Conservation (phyloP, 1,284 basidiomycete species). For the Boletus austroedulis region DNA sequence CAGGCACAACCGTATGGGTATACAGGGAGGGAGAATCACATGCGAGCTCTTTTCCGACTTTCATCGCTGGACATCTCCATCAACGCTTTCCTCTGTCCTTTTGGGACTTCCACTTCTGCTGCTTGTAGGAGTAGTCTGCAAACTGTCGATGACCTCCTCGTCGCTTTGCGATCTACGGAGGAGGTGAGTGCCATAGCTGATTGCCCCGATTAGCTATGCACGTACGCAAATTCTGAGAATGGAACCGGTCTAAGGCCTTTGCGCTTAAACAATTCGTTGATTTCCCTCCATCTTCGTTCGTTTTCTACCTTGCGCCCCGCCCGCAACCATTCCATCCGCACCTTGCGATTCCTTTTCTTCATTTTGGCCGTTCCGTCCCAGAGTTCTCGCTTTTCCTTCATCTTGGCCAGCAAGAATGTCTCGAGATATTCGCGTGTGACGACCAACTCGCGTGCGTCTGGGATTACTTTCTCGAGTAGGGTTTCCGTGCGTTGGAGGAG, state of each 20-base stretch:
- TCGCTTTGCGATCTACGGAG: constrained; percentile 24
- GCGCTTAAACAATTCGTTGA: constrained; percentile 13
- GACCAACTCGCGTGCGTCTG: constrained; percentile 22
- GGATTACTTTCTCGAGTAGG: constrained; percentile 15
- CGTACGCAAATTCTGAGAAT: constrained; percentile 23
- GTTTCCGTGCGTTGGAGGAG: constrained; percentile 21
- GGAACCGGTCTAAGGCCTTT: constrained; percentile 16
- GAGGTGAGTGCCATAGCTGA: not conserved
- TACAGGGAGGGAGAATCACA: constrained; percentile 11
- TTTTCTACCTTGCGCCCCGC: constrained; percentile 24
- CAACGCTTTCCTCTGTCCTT: constrained; percentile 6
- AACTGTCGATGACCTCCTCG: constrained; percentile 26
- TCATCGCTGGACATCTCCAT: constrained; percentile 1
- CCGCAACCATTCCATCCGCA: constrained; percentile 37
- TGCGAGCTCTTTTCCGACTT: constrained; percentile 17
- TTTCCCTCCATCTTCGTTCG: constrained; percentile 22
- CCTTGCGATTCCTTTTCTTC: constrained; percentile 33
- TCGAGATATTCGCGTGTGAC: constrained; percentile 32
- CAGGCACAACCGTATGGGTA: not conserved
- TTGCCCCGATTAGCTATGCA: not conserved
- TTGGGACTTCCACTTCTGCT: constrained; percentile 20
- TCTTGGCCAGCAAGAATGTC: constrained; percentile 23
- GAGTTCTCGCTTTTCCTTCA: constrained; percentile 31
- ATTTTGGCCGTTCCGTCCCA: constrained; percentile 36
- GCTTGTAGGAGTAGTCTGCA: constrained; percentile 27